phyloP scores from a whole-genome alignment of 2,329 filamentous ascomycete species.

The Bretziella fagacearum region DNA sequence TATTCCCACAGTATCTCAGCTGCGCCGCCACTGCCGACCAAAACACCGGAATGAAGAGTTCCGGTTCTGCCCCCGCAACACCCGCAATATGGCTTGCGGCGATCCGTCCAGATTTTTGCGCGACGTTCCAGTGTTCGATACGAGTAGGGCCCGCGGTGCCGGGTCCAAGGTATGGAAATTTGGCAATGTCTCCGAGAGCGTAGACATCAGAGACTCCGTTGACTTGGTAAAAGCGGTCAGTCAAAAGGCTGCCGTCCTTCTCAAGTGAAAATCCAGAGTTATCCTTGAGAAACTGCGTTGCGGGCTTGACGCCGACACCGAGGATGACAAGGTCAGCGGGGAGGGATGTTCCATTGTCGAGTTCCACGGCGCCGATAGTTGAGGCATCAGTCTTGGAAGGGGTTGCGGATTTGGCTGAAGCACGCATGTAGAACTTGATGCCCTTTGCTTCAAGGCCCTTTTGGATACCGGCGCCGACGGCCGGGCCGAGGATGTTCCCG shows the following conservation, averaged over 20 bases:
- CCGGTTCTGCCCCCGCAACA: conserved; percentile 35
- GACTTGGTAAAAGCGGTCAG: conserved; percentile 65
- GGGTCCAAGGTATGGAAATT: conserved; percentile 84
- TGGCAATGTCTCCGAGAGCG: conserved; percentile 88
- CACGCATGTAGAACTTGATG: conserved; percentile 72
- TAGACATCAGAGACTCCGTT: conserved; percentile 66
- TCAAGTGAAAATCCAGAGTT: conserved; percentile 56
- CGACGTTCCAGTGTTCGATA: conserved; percentile 98
- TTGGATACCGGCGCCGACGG: conserved; percentile 69
- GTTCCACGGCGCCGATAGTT: conserved; percentile 60
- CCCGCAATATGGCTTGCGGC: conserved; percentile 64
- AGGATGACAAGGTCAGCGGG: conserved; percentile 82
- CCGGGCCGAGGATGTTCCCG: conserved; percentile 66
- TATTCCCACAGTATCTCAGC: conserved; percentile 85
- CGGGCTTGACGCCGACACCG: conserved; percentile 74
- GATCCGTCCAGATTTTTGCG: conserved; percentile 74
- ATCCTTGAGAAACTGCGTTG: conserved; percentile 63
- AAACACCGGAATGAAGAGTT: conserved; percentile 76
- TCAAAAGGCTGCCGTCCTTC: conserved; percentile 69
- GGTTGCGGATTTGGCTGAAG: conserved; percentile 56
- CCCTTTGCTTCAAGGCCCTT: conserved; percentile 67
- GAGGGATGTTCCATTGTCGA: conserved; percentile 74
- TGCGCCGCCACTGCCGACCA: conserved; percentile 89
- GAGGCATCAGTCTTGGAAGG: conserved; percentile 49
- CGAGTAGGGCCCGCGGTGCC: conserved; percentile 56